Evolutionary conservation across 306 rosid genomes (phyloP).

Genomic region (Geum urbanum): DNA sequence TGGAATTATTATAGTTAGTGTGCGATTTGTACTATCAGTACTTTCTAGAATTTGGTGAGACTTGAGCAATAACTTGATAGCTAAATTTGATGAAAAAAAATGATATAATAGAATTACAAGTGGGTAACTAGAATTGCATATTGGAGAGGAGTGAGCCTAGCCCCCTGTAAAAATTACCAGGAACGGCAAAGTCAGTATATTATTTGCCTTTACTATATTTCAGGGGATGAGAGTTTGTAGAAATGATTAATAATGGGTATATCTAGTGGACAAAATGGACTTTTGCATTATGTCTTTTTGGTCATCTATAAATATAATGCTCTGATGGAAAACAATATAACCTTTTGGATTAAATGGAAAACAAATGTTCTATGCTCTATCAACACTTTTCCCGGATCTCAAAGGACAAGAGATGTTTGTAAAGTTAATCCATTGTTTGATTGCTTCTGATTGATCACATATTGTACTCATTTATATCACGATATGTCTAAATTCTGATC

Average conservation of each 20-base stretch:
- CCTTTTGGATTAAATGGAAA: neutral
- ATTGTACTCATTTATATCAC: neutral
- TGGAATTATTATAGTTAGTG: neutral
- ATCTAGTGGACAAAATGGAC: neutral
- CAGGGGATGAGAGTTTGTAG: neutral
- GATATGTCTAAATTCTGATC: neutral
- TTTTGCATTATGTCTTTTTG: no score
- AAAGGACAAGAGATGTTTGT: neutral
- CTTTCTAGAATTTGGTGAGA: neutral
- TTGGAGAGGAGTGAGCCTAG: neutral
- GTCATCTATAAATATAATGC: neutral
- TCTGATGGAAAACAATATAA: neutral
- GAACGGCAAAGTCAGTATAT: neutral
- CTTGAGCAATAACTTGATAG: neutral
- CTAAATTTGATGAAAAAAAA: neutral
- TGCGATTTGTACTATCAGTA: neutral
- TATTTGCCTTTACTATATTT: no score
- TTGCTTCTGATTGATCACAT: neutral
- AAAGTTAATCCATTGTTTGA: neutral
- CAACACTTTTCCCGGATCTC: neutral
- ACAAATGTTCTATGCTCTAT: neutral
- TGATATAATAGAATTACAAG: slow-evolving; percentile 1
- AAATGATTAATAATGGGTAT: neutral
- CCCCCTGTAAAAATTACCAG: neutral
- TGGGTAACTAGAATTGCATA: slow-evolving; percentile 5